Conservation (phyloP, 805 yeast species). For the Candida ficus region DNA sequence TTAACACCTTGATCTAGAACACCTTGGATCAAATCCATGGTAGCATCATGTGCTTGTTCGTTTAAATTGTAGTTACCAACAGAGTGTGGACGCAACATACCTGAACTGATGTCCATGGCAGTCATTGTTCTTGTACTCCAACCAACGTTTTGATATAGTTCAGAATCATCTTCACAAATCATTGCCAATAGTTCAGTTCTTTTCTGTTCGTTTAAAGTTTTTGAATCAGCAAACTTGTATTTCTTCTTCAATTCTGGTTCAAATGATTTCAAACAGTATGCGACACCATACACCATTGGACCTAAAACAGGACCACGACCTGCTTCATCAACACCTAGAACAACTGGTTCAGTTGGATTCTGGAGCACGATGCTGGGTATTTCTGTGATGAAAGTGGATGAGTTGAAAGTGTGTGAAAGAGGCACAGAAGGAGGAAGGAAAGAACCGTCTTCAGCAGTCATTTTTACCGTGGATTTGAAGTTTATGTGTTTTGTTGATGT, state of each 20-base stretch:
- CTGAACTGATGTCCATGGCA: slow-evolving; percentile 80
- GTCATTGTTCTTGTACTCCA: slow-evolving; percentile 86
- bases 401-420: slow-evolving; percentile 27
- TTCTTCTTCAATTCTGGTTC: slow-evolving; percentile 40
- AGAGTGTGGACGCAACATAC: slow-evolving; percentile 71
- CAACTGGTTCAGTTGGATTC: slow-evolving; percentile 35
- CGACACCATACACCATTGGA: slow-evolving; percentile 94
- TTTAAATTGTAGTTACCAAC: slow-evolving; percentile 60
- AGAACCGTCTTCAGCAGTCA: slow-evolving; percentile 1
- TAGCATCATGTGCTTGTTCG: slow-evolving; percentile 95
- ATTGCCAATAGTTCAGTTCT: slow-evolving; percentile 57
- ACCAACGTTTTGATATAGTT: slow-evolving; percentile 59
- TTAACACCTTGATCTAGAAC: slow-evolving; percentile 59
- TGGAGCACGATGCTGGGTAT: slow-evolving; percentile 38
- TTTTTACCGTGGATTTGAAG: neutral
- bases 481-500: neutral
- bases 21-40: slow-evolving; percentile 69
- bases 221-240: slow-evolving; percentile 91
- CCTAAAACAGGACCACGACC: slow-evolving; percentile 98
- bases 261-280: slow-evolving; percentile 62
- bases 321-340: slow-evolving; percentile 94
- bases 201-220: slow-evolving; percentile 68
- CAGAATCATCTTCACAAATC: slow-evolving; percentile 44
- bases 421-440: slow-evolving; percentile 34
- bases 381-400: slow-evolving; percentile 45